These are phyloP conservation scores for Ceratobasidium theobromae DNA, from an alignment of 1,284 basidiomycete genomes.

Conservation along the genomic window DNA sequence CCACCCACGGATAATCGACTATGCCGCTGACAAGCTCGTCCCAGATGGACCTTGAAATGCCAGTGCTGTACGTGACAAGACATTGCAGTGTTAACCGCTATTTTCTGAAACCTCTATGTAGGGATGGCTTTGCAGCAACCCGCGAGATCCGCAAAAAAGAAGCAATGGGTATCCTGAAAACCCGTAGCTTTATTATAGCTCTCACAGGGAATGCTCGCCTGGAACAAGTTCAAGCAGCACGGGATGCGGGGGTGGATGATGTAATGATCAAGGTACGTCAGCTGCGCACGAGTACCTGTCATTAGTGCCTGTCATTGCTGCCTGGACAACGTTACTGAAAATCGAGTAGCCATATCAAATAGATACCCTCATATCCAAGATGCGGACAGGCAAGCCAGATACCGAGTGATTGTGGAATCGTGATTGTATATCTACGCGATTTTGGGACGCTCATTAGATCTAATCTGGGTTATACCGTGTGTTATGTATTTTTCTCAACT, in stretches of 20 bases:
- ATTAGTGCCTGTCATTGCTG: not conserved
- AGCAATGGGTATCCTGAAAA: conserved; percentile 35
- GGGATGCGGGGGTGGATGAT: conserved; percentile 29
- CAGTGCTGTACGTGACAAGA: conserved; percentile 37
- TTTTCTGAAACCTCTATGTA: not conserved
- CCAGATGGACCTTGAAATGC: conserved; percentile 44
- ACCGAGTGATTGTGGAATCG: not conserved
- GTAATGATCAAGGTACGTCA: conserved; percentile 30
- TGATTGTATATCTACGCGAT: too few species aligned
- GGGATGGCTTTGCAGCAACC: conserved; percentile 40
- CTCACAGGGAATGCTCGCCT: conserved; percentile 40
- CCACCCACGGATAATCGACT: not conserved
- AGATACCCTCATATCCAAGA: conserved; percentile 17
- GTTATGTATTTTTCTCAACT: not conserved
- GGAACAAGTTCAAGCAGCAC: conserved; percentile 25
- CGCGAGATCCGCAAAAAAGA: conserved; percentile 40
- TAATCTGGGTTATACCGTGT: too few species aligned
- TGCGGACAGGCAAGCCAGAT: conserved; percentile 22
- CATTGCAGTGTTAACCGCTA: too few species aligned
- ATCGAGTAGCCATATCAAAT: conserved; percentile 24
- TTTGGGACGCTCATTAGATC: too few species aligned
- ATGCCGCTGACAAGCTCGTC: not conserved
- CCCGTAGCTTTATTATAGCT: conserved; percentile 39
- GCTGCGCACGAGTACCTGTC: not conserved
- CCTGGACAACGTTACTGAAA: not conserved